Base-by-base conservation (phyloP, 352 stramenopile genomes). In the Globisporangium paddicum region DNA sequence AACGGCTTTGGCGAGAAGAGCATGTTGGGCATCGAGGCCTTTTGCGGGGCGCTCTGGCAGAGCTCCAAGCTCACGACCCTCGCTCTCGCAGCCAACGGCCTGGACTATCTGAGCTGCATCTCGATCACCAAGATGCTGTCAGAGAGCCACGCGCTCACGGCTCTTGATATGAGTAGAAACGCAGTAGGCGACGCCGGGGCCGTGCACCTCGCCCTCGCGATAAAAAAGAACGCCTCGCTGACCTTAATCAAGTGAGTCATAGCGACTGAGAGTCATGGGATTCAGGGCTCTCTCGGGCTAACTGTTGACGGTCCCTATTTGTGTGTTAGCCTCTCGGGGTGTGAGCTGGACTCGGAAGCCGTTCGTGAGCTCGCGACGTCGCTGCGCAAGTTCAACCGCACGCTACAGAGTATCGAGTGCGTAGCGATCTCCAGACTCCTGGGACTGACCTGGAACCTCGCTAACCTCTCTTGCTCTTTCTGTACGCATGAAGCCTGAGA, bases 1-100 rank as follows among this genome's bases (percentile, higher is more conserved):
- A 92, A 90, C 48, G 82, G 77, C 50, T 83, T 69, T 25, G 72
- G 79, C 5, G 77, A 92, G 32, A 72, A 72, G 19, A 77, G 72
- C 25, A 40, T 74, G 18, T 59, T 66, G 6, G 82, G 82, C 0
- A 37, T 92, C 19, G 77, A 90, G 53, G 60, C 72, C 0, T 73
- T 90, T 11, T 92, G 77, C 49, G 82, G 74, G 34, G 60, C 41
- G 0, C 41, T 92, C n/a, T 86, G 79, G 69, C 60, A 69, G 45
- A 64, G 71, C 2, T 64, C 61, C 51, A 73, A 63, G 11, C 72
- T 92, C 7, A 51, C 62, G 23, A 52, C 75, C 5, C 47, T 90
- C 21, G 73, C 58, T 68, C 52, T 92, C 25, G 53, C 62, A 8
- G 52, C 67, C 19, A 92, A 92, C 53, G 55, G 65, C 28, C 56